Evolutionary conservation across 2,329 filamentous ascomycete genomes (phyloP), one percentile per base, ranked within the genome.

Genomic region (Talaromyces pinophilus): DNA sequence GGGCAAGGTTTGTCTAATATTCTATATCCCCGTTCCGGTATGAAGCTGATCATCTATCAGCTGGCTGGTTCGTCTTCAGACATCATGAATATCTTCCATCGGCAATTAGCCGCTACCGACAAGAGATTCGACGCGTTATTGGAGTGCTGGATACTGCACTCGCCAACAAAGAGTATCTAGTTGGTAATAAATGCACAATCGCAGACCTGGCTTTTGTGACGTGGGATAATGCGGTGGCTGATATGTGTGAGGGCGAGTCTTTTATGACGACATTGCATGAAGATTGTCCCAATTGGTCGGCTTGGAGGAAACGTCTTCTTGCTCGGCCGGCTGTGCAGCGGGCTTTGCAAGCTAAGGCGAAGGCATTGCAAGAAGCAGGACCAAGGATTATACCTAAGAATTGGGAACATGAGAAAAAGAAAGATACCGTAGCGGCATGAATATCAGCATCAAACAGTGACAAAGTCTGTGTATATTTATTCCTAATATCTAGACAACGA

Each of bases 201-300:
- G 64, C 60, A 15, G 65, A 67, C 44, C 46, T 62, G 7, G 65
- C 60, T 15, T 67, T 63, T 13, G 38, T 67, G 15, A 52, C 60
- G 10, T 67, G 65, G 65, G 48, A 67, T 35, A 30, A 60, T 10
- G 25, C 28, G 17, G 63, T 65, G 2, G n/a, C 42, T 42, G 44
- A 65, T 60, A 48, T 65, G 8, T 60, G 54, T 54, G 63, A 60
- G 28, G 63, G 54, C 3, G 54, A 65, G 13, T 7, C 30, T 3
- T 65, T 59, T 13, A 59, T 60, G 46, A 11, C 19, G 25, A 64
- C 62, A 38, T 48, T 64, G 13, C 1, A 48, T n/a, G 17, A 60
- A n/a, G 63, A 65, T 17, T 65, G 46, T 52, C 54, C 63, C 6
- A 40, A 60, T 30, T 60, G 54, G 54, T 52, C 30, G 11, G 40